phyloP scores from a whole-genome alignment of 164 flowering plant species.

The Liquidambar formosana region DNA sequence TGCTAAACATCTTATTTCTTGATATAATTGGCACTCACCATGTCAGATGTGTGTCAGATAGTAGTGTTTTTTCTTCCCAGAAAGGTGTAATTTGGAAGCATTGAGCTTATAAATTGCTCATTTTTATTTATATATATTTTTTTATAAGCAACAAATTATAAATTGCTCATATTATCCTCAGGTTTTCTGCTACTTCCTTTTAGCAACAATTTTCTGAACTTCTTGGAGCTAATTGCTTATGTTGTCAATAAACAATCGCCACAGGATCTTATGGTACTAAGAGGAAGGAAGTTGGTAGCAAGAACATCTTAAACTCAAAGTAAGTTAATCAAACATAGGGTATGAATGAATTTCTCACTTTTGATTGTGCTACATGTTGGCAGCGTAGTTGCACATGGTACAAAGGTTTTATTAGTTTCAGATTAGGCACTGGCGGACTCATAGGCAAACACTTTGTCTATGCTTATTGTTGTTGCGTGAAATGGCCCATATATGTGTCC shows the following conservation, averaged over 20 bases:
- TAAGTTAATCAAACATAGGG: constrained; percentile 23
- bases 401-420: no score
- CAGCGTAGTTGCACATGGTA: no score
- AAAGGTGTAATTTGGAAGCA: no score
- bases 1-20: background rate
- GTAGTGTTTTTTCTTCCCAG: background rate
- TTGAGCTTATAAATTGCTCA: no score
- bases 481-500: no score
- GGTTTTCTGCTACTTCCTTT: background rate
- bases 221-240: constrained; percentile 2
- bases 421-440: no score
- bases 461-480: no score
- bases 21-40: background rate
- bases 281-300: constrained; percentile 17
- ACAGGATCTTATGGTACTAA: constrained; percentile 23
- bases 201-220: background rate
- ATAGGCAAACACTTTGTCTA: no score
- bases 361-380: no score
- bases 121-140: no score
- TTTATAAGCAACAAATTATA: no score
- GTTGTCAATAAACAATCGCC: background rate
- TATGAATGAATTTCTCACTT: background rate
- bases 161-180: background rate
- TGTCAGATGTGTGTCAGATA: background rate
- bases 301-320: constrained; percentile 26